These are phyloP conservation scores for Lactifluus hygrophoroides DNA, from an alignment of 768 basidiomycete species.

Conservation along the genomic window DNA sequence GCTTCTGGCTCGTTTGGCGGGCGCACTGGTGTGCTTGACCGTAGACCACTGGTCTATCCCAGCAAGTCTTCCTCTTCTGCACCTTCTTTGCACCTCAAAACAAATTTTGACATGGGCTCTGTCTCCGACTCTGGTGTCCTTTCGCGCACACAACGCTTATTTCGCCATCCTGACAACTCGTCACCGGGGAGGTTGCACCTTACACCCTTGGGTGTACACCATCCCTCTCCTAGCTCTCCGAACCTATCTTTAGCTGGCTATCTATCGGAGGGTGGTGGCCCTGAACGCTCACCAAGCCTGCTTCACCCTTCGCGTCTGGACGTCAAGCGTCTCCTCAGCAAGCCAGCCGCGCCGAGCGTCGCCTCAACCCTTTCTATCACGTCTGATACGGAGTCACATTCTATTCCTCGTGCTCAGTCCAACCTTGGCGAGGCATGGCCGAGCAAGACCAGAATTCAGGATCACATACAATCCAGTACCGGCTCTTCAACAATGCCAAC, in stretches of 20 bases:
- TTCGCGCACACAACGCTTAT: background rate
- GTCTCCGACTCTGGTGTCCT: slow-evolving; percentile 14
- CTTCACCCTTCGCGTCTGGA: slow-evolving; percentile 16
- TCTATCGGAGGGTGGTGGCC: slow-evolving; percentile 12
- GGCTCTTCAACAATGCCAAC: background rate
- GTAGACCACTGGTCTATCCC: background rate
- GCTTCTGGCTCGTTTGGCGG: background rate
- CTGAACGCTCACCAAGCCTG: slow-evolving; percentile 11
- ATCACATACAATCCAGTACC: background rate
- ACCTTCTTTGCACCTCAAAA: background rate
- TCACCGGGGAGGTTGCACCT: background rate
- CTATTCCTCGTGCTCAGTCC: background rate
- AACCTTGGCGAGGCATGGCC: slow-evolving; percentile 5
- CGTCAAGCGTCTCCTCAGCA: slow-evolving; percentile 20
- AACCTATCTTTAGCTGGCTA: slow-evolving; percentile 1
- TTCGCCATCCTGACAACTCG: background rate
- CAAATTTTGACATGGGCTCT: slow-evolving; percentile 5
- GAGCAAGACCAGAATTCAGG: slow-evolving; percentile 2
- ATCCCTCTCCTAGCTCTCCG: slow-evolving; percentile 15
- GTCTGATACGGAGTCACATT: slow-evolving; percentile 18
- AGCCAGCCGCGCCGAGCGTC: slow-evolving; percentile 18
- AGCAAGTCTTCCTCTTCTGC: background rate
- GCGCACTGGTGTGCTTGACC: background rate
- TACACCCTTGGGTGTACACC: slow-evolving; percentile 2
- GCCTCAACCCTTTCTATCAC: slow-evolving; percentile 17